A percentile compares a stretch with the other conserved stretches of the same genome.
Conservation (phyloP, 495 filamentous ascomycete genomes). For the Daldinia caldariorum region DNA sequence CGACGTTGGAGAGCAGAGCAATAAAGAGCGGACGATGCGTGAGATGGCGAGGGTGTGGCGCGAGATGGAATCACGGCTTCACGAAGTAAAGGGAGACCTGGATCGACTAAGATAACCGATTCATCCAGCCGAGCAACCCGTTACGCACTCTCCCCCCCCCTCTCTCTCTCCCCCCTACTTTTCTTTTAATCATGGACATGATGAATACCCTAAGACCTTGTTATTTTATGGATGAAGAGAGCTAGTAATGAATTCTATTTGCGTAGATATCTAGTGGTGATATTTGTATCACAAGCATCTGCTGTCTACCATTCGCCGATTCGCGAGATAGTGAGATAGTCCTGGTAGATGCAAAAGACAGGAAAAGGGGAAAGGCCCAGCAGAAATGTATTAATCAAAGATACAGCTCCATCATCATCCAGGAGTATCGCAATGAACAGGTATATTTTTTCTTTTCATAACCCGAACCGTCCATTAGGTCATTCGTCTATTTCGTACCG, state of each 20-base stretch:
- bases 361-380: conserved; percentile 6
- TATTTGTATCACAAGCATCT: conserved; percentile 30
- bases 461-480: conserved; percentile 24
- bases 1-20: conserved; percentile 19
- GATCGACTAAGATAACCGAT: conserved; percentile 55
- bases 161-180: background rate
- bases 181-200: background rate
- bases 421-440: conserved; percentile 20
- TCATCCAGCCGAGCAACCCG: conserved; percentile 7
- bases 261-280: conserved; percentile 4
- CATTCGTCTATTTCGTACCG: conserved; percentile 36
- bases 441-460: conserved; percentile 4
- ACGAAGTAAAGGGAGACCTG: conserved; percentile 67
- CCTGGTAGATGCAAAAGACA: conserved; percentile 21
- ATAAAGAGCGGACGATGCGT: conserved; percentile 59
- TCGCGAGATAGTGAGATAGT: conserved; percentile 6
- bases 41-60: conserved; percentile 71
- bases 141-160: background rate
- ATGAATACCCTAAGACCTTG: background rate
- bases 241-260: conserved; percentile 15
- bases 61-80: conserved; percentile 62
- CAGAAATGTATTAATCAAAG: conserved; percentile 10
- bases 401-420: conserved; percentile 1
- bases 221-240: background rate
- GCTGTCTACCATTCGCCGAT: conserved; percentile 6